Conservation (phyloP, 352 stramenopile genomes). For the Thraustochytrium sp. region DNA sequence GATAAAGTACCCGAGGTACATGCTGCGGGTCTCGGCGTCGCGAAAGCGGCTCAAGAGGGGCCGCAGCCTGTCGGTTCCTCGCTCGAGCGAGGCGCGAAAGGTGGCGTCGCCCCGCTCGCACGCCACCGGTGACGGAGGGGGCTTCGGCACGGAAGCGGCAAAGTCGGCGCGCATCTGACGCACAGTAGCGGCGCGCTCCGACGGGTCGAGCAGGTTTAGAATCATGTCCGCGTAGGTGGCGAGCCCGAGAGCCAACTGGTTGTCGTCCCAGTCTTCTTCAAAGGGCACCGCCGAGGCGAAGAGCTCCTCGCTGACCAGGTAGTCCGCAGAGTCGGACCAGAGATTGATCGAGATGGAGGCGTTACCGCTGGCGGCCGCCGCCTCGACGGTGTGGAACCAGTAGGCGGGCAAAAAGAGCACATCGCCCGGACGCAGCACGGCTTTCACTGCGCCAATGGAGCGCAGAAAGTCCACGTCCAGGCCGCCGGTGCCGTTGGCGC, state of each 20-base stretch:
- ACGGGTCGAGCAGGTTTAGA: background rate
- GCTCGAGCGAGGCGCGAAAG: background rate
- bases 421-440: background rate
- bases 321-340: constrained; percentile 30
- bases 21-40: background rate
- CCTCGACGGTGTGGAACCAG: constrained; percentile 38
- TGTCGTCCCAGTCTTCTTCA: background rate
- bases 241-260: background rate
- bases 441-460: background rate
- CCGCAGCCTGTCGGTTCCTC: background rate
- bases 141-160: background rate
- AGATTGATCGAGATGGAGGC: constrained; percentile 17
- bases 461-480: background rate
- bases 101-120: background rate
- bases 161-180: background rate
- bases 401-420: constrained; percentile 17
- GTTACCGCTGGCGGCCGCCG: background rate
- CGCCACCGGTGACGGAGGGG: background rate
- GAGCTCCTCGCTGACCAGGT: background rate
- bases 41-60: background rate
- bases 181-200: background rate
- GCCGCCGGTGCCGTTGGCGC: background rate
- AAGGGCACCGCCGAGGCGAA: constrained; percentile 1
- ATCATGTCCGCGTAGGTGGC: background rate
- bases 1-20: constrained; percentile 19